Evolutionary conservation across 768 basidiomycete species (phyloP).

Genomic region (Crepidotus variabilis): DNA sequence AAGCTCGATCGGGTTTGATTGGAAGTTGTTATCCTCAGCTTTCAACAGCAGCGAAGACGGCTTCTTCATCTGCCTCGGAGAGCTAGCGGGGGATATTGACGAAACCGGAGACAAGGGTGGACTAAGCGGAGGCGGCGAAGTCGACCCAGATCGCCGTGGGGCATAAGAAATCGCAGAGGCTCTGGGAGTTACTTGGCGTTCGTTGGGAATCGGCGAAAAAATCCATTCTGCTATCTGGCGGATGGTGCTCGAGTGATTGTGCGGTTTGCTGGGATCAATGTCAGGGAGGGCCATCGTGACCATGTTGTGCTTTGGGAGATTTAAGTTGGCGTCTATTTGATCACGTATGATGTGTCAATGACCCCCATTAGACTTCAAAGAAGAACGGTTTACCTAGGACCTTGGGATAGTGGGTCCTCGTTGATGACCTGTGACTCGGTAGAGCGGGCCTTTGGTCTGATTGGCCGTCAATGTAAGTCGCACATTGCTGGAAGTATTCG

Average conservation of each 20-base stretch:
- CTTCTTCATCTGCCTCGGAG: neutral
- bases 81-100: neutral
- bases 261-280: neutral
- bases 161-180: neutral
- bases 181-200: neutral
- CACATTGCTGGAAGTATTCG: constrained; percentile 15
- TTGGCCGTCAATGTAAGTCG: constrained; percentile 7
- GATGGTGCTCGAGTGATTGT: constrained; percentile 12
- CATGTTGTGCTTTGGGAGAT: constrained; percentile 11
- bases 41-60: neutral
- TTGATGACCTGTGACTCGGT: constrained; percentile 9
- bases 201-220: constrained; percentile 9
- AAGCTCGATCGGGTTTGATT: neutral
- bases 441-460: constrained; percentile 7
- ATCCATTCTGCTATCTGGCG: constrained; percentile 17
- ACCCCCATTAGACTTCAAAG: neutral
- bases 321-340: constrained; percentile 8
- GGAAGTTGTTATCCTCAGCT: neutral
- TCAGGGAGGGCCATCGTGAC: constrained; percentile 16
- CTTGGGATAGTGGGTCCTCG: constrained; percentile 11
- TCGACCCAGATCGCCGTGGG: neutral
- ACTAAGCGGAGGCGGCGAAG: neutral
- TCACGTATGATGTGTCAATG: neutral
- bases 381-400: constrained; percentile 8
- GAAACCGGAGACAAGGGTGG: neutral